Conservation (phyloP, 2,329 filamentous ascomycete species). For the Pezicula neosporulosa region DNA sequence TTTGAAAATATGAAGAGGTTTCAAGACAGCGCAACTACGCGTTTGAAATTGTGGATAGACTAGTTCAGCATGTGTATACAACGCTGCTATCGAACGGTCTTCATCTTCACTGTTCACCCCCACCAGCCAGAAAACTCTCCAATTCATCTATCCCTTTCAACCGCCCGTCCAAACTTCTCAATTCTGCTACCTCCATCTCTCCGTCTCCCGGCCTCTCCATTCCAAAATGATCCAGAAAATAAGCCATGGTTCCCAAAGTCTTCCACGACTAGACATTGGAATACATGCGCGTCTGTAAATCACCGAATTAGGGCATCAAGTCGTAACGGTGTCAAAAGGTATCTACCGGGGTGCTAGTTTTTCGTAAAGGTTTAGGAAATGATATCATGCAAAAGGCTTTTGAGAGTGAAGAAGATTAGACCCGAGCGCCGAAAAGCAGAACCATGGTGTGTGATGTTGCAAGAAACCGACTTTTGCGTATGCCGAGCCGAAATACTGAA, state of each 20-base stretch:
- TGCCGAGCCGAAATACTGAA: constrained; percentile 26
- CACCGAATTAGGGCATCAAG: constrained; percentile 24
- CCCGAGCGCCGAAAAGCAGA: constrained; percentile 29
- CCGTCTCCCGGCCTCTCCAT: constrained; percentile 23
- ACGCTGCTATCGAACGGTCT: constrained; percentile 24
- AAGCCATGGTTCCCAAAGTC: background rate
- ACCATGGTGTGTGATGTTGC: constrained; percentile 21
- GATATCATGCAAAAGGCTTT: constrained; percentile 22
- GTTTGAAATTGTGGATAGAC: no score
- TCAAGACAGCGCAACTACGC: background rate
- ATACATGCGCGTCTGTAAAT: constrained; percentile 16
- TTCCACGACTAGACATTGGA: background rate
- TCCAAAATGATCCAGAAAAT: background rate
- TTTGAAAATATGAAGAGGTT: no score
- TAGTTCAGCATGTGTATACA: constrained; percentile 12
- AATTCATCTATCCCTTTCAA: constrained; percentile 21
- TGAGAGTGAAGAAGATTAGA: constrained; percentile 18
- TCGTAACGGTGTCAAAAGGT: constrained; percentile 26
- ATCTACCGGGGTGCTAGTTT: constrained; percentile 28
- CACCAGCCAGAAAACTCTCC: constrained; percentile 4
- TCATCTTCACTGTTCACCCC: constrained; percentile 16
- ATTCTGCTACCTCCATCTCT: constrained; percentile 24
- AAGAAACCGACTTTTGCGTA: constrained; percentile 18
- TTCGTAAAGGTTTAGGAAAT: constrained; percentile 27
- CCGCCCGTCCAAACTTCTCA: constrained; percentile 24